These are phyloP conservation scores for Leccinum angustisporum DNA, from an alignment of 1,284 basidiomycete genomes.

Conservation along the genomic window DNA sequence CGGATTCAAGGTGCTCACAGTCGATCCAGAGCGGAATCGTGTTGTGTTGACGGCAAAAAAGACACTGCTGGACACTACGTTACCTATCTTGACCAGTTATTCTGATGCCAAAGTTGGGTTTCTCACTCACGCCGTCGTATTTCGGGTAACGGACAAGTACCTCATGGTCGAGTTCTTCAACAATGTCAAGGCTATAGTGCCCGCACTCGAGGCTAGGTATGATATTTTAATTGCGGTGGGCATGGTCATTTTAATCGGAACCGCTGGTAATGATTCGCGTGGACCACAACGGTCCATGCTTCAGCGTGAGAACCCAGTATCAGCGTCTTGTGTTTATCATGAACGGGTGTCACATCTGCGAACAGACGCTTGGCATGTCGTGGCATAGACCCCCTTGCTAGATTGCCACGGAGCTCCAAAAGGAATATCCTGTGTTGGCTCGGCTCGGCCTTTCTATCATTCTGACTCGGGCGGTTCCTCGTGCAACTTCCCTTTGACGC, in stretches of 20 bases:
- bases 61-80: conserved; percentile 78
- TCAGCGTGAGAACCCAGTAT: conserved; percentile 27
- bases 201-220: conserved; percentile 79
- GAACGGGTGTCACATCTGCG: not conserved
- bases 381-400: conserved; percentile 59
- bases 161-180: conserved; percentile 91
- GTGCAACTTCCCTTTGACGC: too few species aligned
- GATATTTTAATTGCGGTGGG: conserved; percentile 16
- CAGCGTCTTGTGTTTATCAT: not conserved
- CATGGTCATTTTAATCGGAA: not conserved
- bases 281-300: conserved; percentile 38
- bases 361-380: conserved; percentile 70
- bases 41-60: conserved; percentile 92
- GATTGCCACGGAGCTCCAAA: too few species aligned
- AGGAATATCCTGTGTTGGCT: too few species aligned
- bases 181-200: conserved; percentile 83
- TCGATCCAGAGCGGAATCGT: conserved; percentile 81
- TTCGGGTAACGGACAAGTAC: conserved; percentile 76
- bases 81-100: conserved; percentile 68
- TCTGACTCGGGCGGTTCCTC: too few species aligned
- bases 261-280: conserved; percentile 13
- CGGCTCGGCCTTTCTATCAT: too few species aligned
- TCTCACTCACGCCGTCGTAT: conserved; percentile 83
- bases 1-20: conserved; percentile 69
- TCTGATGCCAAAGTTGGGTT: conserved; percentile 74